phyloP scores from a whole-genome alignment of 768 basidiomycete species.

The Leccinum subgranulosum region DNA sequence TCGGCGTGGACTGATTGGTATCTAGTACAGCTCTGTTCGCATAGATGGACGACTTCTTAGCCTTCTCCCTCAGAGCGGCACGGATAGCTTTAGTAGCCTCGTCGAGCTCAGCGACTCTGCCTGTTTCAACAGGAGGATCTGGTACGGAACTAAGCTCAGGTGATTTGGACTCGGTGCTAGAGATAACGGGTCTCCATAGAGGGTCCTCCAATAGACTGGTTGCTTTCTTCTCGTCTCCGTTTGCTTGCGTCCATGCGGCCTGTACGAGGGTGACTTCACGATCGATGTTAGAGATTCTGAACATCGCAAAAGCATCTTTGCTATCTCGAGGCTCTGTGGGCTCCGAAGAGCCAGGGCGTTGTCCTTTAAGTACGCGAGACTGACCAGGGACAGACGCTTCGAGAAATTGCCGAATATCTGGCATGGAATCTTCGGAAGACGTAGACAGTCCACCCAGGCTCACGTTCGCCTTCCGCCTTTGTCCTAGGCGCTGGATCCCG shows the following conservation, averaged over 20 bases:
- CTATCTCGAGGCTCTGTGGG: constrained; percentile 26
- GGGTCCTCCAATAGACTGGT: constrained; percentile 56
- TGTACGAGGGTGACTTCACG: constrained; percentile 38
- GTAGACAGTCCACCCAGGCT: constrained; percentile 45
- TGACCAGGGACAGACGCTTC: constrained; percentile 39
- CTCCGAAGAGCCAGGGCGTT: constrained; percentile 33
- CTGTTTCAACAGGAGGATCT: constrained; percentile 37
- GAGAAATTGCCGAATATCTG: constrained; percentile 42
- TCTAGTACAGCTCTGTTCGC: constrained; percentile 59
- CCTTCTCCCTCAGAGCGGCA: constrained; percentile 67
- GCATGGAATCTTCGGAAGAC: constrained; percentile 69
- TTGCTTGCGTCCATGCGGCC: constrained; percentile 66
- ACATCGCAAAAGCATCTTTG: constrained; percentile 45
- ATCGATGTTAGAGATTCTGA: constrained; percentile 60
- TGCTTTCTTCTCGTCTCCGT: constrained; percentile 60
- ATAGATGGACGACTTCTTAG: constrained; percentile 81
- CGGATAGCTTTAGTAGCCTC: constrained; percentile 68
- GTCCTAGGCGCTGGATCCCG: constrained; percentile 50
- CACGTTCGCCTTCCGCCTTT: constrained; percentile 41
- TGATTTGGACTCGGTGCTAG: constrained; percentile 18
- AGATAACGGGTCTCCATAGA: constrained; percentile 44
- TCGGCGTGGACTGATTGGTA: constrained; percentile 42
- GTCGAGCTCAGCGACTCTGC: constrained; percentile 69
- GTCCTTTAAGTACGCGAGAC: constrained; percentile 54
- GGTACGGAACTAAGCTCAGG: constrained; percentile 7